Base-by-base conservation (phyloP, 2,329 filamentous ascomycete genomes). In the Trichoderma hamatum region DNA sequence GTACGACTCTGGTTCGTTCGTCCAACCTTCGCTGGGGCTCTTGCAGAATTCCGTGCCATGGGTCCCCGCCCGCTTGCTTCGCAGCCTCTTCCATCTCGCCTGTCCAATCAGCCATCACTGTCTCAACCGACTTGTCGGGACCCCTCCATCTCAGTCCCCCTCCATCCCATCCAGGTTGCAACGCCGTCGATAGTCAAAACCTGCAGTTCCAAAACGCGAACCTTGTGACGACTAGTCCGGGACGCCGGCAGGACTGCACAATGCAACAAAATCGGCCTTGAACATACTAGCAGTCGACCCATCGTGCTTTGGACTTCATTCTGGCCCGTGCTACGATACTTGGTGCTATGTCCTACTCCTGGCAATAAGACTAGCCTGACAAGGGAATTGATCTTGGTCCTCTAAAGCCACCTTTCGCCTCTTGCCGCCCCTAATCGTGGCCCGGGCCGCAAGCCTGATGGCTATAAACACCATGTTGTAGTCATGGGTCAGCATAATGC, bases 91-190 rank as follows among this genome's bases (percentile, higher is more conserved):
- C 58, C 43, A 55, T 61, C 26, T 61, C 24, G 49, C 32, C 49
- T 30, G 65, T 52, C 65, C 65, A 68, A 68, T 68, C 65, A 68
- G 39, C 46, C 32, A 43, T 13, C 24, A 32, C 11, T 49, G 39
- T 61, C 65, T 68, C 65, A 61, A 68, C 65, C 65, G 61, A 56
- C 60, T 68, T 68, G 65, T 68, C 65, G 65, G 65, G 65, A 24
- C 39, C 65, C 54, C 52, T 46, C 49, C 62, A 21, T 67, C 64
- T 55, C 36, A 43, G 36, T 43, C 64, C 54, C 65, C 64, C 64
- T 24, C 46, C 46, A 49, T 49, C 64, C 54, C 65, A 39, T 55
- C 52, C 28, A 24, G 32, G 28, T 58, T 32, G 63, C 63, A 56
- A 43, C 64, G 58, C 64, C 39, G 54, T 67, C 39, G 49, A 34